These are phyloP conservation scores for Tardiomyces depauwii DNA, from an alignment of 1,139 yeast species.

Conservation along the genomic window DNA sequence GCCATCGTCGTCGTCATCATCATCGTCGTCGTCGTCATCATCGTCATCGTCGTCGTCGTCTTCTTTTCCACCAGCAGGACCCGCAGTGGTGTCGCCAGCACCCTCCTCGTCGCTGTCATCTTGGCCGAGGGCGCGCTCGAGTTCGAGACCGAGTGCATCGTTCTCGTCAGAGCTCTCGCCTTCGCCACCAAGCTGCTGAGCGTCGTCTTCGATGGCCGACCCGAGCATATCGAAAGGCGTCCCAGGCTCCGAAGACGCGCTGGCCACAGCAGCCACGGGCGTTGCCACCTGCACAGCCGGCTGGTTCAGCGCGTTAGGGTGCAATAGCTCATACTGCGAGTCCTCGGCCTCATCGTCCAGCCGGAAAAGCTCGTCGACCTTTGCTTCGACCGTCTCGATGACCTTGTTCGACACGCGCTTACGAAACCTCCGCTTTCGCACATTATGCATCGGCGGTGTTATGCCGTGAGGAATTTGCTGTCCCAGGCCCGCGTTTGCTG, in stretches of 20 bases:
- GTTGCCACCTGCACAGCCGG: slow-evolving; percentile 14
- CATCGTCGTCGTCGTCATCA: slow-evolving; percentile 45
- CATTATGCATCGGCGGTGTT: slow-evolving; percentile 60
- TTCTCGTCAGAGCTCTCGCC: slow-evolving; percentile 17
- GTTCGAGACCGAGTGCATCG: slow-evolving; percentile 7
- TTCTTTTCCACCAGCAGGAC: slow-evolving; percentile 31
- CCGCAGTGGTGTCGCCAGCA: slow-evolving; percentile 26
- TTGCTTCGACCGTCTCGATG: slow-evolving; percentile 58
- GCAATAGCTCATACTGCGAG: slow-evolving; percentile 65
- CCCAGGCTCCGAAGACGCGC: slow-evolving; percentile 11
- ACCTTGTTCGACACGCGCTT: slow-evolving; percentile 37
- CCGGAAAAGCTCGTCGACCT: slow-evolving; percentile 65
- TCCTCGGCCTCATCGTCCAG: slow-evolving; percentile 80
- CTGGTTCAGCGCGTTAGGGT: slow-evolving; percentile 30
- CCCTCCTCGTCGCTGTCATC: slow-evolving; percentile 20
- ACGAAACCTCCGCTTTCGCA: slow-evolving; percentile 43
- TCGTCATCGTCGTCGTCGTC: slow-evolving; percentile 41
- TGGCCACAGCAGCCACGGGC: slow-evolving; percentile 1
- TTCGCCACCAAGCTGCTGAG: slow-evolving; percentile 12
- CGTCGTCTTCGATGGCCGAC: neutral
- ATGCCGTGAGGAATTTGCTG: slow-evolving; percentile 58
- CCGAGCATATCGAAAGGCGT: slow-evolving; percentile 24
- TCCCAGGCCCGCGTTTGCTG: neutral
- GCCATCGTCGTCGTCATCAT: slow-evolving; percentile 37
- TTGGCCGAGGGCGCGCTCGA: slow-evolving; percentile 18